A percentile compares a stretch with the other conserved stretches of the same genome.
phyloP scores from a whole-genome alignment of 176 grass and related monocot genomes.

The Aegilops speltoides region DNA sequence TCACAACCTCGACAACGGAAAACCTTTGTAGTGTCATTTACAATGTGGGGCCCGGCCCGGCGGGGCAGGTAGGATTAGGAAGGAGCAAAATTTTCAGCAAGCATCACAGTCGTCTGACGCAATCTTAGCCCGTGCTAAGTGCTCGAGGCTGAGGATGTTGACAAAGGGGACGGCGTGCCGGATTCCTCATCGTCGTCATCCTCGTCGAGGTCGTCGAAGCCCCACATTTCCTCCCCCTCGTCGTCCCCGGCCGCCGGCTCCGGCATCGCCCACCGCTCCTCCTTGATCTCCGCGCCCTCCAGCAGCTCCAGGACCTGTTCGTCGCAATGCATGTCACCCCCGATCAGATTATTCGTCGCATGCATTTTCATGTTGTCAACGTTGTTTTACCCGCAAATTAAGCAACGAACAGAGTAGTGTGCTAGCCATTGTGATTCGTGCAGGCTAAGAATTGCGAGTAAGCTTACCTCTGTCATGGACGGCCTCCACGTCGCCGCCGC shows the following conservation, averaged over 20 bases:
- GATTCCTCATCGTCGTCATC: background rate
- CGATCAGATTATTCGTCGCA: background rate
- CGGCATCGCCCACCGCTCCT: conserved; percentile 75
- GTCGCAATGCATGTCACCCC: background rate
- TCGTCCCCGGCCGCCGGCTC: conserved; percentile 32
- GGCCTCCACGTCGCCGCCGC: conserved; percentile 63
- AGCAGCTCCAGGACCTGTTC: conserved; percentile 80
- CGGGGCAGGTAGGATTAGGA: background rate
- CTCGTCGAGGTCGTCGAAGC: conserved; percentile 60
- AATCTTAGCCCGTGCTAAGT: background rate
- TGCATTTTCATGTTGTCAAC: background rate
- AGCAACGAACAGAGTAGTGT: conserved; percentile 2
- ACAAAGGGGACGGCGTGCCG: conserved; percentile 34
- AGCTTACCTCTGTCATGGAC: conserved; percentile 78
- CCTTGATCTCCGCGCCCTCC: conserved; percentile 64
- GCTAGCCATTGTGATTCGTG: background rate
- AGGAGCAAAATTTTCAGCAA: conserved; percentile 8
- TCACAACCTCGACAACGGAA: background rate
- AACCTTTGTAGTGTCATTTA: background rate
- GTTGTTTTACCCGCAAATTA: conserved; percentile 13
- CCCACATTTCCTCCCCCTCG: conserved; percentile 44
- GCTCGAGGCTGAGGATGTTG: conserved; percentile 52
- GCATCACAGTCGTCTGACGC: background rate
- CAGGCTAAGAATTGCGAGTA: background rate
- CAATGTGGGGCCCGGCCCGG: conserved; percentile 5